phyloP scores from a whole-genome alignment of 148 eudicot species.

The Euryodendron excelsum region DNA sequence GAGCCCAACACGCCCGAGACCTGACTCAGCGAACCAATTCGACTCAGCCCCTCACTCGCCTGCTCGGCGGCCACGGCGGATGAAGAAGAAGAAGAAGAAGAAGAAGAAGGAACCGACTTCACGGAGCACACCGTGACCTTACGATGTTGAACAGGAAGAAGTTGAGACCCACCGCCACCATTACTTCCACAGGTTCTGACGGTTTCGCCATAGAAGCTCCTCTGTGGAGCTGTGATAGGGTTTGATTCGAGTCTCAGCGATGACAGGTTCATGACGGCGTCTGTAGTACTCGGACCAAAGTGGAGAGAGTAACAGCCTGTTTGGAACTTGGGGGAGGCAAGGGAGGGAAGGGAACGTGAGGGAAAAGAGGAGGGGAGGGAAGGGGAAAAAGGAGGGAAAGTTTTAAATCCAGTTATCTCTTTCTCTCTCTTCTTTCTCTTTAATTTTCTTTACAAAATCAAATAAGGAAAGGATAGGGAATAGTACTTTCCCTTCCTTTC shows the following conservation, averaged over 20 bases:
- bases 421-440: no score
- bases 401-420: no score
- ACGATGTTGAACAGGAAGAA: conserved; percentile 8
- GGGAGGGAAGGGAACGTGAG: no score
- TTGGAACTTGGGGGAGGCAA: no score
- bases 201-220: conserved; percentile 4
- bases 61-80: conserved; percentile 26
- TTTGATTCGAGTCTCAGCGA: conserved; percentile 40
- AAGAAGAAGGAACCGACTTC: conserved; percentile 19
- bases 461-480: no score
- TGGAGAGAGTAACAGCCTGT: no score
- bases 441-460: no score
- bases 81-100: conserved; percentile 1
- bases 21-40: conserved; percentile 67
- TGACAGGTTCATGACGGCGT: conserved; percentile 33
- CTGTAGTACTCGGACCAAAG: background rate
- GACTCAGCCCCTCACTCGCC: conserved; percentile 32
- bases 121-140: conserved; percentile 21
- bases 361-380: no score
- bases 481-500: no score
- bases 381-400: no score
- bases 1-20: conserved; percentile 88
- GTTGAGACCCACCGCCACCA: conserved; percentile 6
- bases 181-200: background rate
- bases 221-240: conserved; percentile 16